These are phyloP conservation scores for Lotus japonicus DNA, from an alignment of 306 rosid species.

Conservation along the genomic window DNA sequence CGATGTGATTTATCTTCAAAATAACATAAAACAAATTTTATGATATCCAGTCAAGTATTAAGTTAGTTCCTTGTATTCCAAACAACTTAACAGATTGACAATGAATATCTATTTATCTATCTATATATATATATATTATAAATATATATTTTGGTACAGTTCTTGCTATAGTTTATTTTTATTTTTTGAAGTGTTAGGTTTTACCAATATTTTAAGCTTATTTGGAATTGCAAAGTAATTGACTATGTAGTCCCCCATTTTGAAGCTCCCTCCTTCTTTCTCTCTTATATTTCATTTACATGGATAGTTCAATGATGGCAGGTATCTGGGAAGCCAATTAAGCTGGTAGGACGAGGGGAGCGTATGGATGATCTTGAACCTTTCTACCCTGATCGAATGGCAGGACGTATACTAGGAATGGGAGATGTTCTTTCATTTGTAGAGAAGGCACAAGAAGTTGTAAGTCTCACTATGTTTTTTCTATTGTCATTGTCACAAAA, in stretches of 20 bases:
- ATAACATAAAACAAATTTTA: slow-evolving; percentile 7
- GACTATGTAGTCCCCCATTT: not conserved
- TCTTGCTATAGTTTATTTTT: slow-evolving; percentile 11
- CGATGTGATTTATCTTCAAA: not conserved
- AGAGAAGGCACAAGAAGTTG: slow-evolving; percentile 98
- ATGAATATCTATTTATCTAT: slow-evolving; percentile 9
- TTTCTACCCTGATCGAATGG: slow-evolving; percentile 97
- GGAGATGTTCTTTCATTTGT: slow-evolving; percentile 98
- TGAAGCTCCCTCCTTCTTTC: not conserved
- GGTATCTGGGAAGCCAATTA: slow-evolving; percentile 99
- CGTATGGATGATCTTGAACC: slow-evolving; percentile 99
- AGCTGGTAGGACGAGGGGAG: slow-evolving; percentile 97
- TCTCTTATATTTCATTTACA: not conserved
- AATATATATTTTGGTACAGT: not conserved
- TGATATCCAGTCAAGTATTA: not conserved
- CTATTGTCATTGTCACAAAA: not conserved
- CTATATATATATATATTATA: not conserved
- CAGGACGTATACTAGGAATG: slow-evolving; percentile 98
- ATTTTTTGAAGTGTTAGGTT: not conserved
- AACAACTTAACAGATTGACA: not conserved
- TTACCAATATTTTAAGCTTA: not conserved
- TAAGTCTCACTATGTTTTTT: slow-evolving; percentile 34
- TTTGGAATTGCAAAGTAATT: slow-evolving; percentile 12
- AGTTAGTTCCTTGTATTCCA: not conserved
- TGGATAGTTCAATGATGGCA: slow-evolving; percentile 25